phyloP scores from a whole-genome alignment of 2,329 filamentous ascomycete genomes.

The Zasmidium angulare region DNA sequence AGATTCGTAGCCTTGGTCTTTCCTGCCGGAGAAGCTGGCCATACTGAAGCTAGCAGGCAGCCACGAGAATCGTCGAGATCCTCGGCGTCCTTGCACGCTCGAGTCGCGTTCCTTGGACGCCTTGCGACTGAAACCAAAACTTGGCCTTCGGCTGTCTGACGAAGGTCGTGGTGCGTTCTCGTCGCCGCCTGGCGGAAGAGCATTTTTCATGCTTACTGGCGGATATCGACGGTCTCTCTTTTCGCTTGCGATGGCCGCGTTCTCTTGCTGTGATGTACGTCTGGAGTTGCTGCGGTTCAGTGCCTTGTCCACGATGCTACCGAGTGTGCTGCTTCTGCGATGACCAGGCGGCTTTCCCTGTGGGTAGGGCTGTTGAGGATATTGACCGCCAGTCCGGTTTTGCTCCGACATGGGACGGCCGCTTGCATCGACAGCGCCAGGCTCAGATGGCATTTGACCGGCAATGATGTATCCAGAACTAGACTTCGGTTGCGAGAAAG shows the following conservation, averaged over 20 bases:
- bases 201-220: conserved; percentile 84
- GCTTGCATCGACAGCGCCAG: conserved; percentile 48
- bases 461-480: conserved; percentile 70
- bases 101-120: conserved; percentile 39
- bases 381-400: conserved; percentile 46
- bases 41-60: conserved; percentile 51
- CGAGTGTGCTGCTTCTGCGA: conserved; percentile 63
- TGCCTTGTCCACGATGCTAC: conserved; percentile 71
- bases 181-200: conserved; percentile 56
- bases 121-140: conserved; percentile 52
- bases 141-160: conserved; percentile 50
- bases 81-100: conserved; percentile 36
- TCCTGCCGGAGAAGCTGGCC: conserved; percentile 39
- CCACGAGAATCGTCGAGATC: conserved; percentile 51
- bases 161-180: conserved; percentile 53
- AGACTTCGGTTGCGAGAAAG: conserved; percentile 74
- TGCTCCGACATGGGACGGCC: conserved; percentile 58
- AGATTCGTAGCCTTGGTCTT: conserved; percentile 34
- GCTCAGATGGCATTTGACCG: conserved; percentile 56
- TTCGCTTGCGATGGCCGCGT: conserved; percentile 47
- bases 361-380: conserved; percentile 56
- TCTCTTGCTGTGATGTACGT: conserved; percentile 32
- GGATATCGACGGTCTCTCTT: conserved; percentile 75
- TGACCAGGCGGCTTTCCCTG: conserved; percentile 63
- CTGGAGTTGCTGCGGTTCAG: conserved; percentile 65